These are phyloP conservation scores for Clonostachys chloroleuca DNA, from an alignment of 2,329 filamentous ascomycete species.

Conservation along the genomic window DNA sequence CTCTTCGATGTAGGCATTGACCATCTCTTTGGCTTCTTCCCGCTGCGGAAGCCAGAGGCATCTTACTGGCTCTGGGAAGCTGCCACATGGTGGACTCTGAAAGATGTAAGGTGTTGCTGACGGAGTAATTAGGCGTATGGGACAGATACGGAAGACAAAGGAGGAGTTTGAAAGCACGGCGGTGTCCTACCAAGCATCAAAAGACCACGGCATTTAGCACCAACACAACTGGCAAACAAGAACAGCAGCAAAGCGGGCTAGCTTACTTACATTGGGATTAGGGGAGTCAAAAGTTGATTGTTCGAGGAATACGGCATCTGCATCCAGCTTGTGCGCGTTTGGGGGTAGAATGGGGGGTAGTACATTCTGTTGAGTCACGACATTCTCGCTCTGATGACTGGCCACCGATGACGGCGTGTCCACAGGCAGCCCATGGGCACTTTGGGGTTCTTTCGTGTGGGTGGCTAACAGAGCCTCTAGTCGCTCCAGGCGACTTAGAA, in stretches of 20 bases:
- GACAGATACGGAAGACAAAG: slow-evolving; percentile 5
- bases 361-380: too few species aligned
- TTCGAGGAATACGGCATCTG: too few species aligned
- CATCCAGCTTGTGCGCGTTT: too few species aligned
- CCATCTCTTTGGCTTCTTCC: slow-evolving; percentile 20
- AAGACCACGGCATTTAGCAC: background rate
- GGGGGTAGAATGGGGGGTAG: too few species aligned
- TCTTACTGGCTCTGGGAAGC: slow-evolving; percentile 5
- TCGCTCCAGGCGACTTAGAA: background rate
- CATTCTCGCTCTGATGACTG: too few species aligned
- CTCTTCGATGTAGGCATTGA: slow-evolving; percentile 22
- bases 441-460: background rate
- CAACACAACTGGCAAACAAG: background rate
- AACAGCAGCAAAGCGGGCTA: background rate
- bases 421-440: too few species aligned
- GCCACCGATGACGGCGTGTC: too few species aligned
- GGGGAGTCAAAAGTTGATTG: too few species aligned
- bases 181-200: background rate
- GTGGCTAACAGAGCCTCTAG: too few species aligned
- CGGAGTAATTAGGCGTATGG: background rate
- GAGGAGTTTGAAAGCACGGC: slow-evolving; percentile 4
- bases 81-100: slow-evolving; percentile 1
- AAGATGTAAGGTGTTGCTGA: background rate
- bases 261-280: too few species aligned
- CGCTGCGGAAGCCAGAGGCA: slow-evolving; percentile 24